These are phyloP conservation scores for Nemania sp. DNA, from an alignment of 2,329 filamentous ascomycete species.

Conservation along the genomic window DNA sequence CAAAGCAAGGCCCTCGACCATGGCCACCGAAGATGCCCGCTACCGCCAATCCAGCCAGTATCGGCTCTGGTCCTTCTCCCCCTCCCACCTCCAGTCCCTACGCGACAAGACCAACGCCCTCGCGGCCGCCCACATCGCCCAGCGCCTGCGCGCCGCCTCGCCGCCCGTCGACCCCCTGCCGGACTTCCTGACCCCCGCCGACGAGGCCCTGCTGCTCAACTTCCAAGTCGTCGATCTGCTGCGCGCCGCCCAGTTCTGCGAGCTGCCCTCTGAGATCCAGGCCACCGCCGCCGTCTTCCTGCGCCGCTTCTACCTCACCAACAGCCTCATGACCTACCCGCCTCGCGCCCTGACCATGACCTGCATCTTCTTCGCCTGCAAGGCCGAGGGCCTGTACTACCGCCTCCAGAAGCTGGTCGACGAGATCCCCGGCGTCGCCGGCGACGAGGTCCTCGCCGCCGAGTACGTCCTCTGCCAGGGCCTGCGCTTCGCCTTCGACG, in stretches of 20 bases:
- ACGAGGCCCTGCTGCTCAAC: constrained; percentile 80
- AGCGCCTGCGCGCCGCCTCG: constrained; percentile 59
- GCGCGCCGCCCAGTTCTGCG: constrained; percentile 59
- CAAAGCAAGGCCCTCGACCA: constrained; percentile 40
- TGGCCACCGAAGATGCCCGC: constrained; percentile 85
- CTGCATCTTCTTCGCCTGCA: constrained; percentile 89
- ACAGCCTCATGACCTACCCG: constrained; percentile 95
- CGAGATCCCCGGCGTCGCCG: constrained; percentile 70
- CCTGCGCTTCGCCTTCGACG: constrained; percentile 89
- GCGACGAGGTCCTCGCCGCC: constrained; percentile 83
- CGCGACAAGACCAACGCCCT: constrained; percentile 79
- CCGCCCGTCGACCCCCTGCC: constrained; percentile 57
- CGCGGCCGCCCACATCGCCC: constrained; percentile 66
- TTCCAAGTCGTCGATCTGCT: constrained; percentile 71
- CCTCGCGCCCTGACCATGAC: constrained; percentile 88
- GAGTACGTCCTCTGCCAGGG: constrained; percentile 94
- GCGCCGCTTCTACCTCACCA: constrained; percentile 92
- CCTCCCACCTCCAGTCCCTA: constrained; percentile 69
- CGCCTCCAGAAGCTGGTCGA: constrained; percentile 67
- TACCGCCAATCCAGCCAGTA: constrained; percentile 92
- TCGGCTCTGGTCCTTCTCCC: constrained; percentile 89
- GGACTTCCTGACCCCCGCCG: constrained; percentile 80
- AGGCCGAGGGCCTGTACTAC: constrained; percentile 84
- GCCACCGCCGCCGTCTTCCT: constrained; percentile 88
- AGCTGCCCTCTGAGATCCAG: constrained; percentile 56